phyloP scores from a whole-genome alignment of 75 land plant species.

The Cupressus sempervirens region DNA sequence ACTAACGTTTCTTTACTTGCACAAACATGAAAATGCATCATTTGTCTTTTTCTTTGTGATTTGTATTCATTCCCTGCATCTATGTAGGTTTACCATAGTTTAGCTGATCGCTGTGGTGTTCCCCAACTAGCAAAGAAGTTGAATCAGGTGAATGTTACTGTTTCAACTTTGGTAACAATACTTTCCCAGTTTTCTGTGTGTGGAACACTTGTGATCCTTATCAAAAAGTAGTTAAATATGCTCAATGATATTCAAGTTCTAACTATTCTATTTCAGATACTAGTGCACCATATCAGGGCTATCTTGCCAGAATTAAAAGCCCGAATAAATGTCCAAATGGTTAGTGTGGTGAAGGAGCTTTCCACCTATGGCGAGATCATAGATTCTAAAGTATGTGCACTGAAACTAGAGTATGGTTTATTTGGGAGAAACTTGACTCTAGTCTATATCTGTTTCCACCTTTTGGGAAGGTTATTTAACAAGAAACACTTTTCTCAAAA shows the following conservation, averaged over 20 bases:
- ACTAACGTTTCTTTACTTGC: background rate
- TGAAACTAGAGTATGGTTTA: background rate
- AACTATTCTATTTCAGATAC: conserved; percentile 17
- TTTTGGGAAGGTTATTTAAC: background rate
- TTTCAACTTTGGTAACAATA: background rate
- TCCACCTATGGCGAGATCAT: conserved; percentile 41
- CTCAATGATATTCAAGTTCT: background rate
- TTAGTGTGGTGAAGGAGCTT: conserved; percentile 34
- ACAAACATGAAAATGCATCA: background rate
- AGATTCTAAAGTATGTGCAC: conserved; percentile 27
- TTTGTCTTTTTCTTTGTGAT: background rate
- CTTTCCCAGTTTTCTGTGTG: background rate
- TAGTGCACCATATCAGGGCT: conserved; percentile 35
- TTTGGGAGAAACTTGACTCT: background rate
- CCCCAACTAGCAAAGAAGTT: conserved; percentile 46
- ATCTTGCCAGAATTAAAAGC: conserved; percentile 41
- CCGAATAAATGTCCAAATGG: conserved; percentile 39
- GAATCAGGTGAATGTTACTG: conserved; percentile 23
- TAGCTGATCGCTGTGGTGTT: conserved; percentile 40
- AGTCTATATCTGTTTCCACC: background rate
- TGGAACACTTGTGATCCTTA: background rate
- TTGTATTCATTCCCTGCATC: background rate
- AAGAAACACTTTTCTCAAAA: background rate
- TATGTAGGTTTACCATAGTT: conserved; percentile 35
- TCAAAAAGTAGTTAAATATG: background rate